Conservation (phyloP, 2,329 filamentous ascomycete genomes). For the Alternaria novae-zelandiae region DNA sequence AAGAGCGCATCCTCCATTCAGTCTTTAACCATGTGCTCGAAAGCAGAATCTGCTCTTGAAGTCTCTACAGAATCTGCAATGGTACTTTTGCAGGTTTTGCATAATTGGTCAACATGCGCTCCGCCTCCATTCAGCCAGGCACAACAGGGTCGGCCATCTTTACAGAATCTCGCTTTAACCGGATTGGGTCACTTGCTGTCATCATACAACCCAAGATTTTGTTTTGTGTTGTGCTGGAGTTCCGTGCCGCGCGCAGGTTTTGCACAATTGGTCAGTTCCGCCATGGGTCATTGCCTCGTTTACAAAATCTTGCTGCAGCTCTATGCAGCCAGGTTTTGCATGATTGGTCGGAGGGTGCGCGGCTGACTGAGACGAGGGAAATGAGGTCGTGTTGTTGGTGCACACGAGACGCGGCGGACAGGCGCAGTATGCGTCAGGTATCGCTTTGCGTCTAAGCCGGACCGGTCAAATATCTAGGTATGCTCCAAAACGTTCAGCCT, state of each 20-base stretch:
- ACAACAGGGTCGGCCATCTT: not conserved
- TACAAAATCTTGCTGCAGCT: not conserved
- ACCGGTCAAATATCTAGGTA: not conserved
- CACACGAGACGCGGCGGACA: not conserved
- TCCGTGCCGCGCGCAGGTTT: not conserved
- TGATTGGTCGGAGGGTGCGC: not conserved
- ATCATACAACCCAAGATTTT: not conserved
- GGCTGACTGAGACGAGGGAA: not conserved
- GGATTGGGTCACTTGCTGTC: accelerated
- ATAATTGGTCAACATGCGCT: not conserved
- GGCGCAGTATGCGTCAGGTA: not conserved
- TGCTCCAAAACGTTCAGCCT: not conserved
- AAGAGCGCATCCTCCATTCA: not conserved
- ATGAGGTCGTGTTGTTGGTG: not conserved
- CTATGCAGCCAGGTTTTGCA: not conserved
- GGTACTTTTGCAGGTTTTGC: not conserved
- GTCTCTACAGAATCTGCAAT: not conserved
- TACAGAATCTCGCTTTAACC: not conserved
- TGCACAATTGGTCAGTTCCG: not conserved
- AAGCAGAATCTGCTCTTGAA: not conserved
- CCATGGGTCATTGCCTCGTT: not conserved
- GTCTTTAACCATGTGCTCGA: not conserved
- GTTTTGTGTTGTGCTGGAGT: accelerated
- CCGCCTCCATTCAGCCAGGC: not conserved
- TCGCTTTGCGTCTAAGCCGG: too few species aligned